Evolutionary conservation across 176 grass and related monocot species (phyloP).

Genomic region (Triticum dicoccoides): DNA sequence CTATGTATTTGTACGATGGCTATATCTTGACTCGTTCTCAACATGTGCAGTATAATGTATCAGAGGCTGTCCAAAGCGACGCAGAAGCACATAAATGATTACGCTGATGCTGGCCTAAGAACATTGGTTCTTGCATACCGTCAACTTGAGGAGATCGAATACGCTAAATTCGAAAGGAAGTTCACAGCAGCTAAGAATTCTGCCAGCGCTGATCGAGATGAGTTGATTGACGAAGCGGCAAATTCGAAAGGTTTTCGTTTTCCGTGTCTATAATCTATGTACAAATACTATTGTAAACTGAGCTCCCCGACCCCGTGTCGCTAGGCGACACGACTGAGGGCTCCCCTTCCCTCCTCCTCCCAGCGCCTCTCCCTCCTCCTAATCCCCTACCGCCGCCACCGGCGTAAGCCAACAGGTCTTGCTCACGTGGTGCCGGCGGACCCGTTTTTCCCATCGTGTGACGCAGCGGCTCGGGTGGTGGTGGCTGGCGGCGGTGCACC

Average conservation of each 20-base stretch:
- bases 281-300: too few species aligned
- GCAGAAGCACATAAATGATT: slow-evolving; percentile 73
- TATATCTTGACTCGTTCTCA: slow-evolving; percentile 11
- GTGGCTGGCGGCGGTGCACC: too few species aligned
- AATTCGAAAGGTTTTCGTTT: neutral
- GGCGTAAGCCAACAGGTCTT: too few species aligned
- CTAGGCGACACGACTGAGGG: too few species aligned
- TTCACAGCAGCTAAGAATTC: slow-evolving; percentile 70
- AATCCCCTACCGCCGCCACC: too few species aligned
- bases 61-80: slow-evolving; percentile 78
- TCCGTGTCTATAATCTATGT: too few species aligned
- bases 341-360: too few species aligned
- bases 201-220: slow-evolving; percentile 66
- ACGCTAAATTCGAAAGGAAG: slow-evolving; percentile 48
- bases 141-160: slow-evolving; percentile 66
- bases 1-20: neutral
- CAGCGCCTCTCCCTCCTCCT: too few species aligned
- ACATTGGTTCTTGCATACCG: slow-evolving; percentile 86
- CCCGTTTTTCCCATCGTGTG: too few species aligned
- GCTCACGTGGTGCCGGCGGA: too few species aligned
- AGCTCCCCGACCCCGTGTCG: too few species aligned
- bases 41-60: slow-evolving; percentile 72
- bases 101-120: slow-evolving; percentile 85
- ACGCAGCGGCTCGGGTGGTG: too few species aligned
- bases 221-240: slow-evolving; percentile 66